phyloP scores from a whole-genome alignment of 164 flowering plant species.

The Piper betle region DNA sequence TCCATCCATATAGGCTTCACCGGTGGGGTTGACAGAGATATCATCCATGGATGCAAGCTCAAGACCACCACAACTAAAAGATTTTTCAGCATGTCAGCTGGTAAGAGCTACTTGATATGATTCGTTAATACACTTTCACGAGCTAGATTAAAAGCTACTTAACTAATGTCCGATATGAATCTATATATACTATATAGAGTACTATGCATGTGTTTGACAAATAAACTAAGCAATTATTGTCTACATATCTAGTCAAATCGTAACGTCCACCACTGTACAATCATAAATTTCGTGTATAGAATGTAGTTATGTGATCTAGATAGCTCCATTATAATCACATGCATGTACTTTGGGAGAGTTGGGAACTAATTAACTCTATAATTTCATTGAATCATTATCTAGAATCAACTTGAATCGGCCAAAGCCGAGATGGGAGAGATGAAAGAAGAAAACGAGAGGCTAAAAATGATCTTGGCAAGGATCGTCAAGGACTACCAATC shows the following conservation, averaged over 20 bases:
- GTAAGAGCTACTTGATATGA: neutral
- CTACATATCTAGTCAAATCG: too few relatives aligned
- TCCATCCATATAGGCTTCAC: neutral
- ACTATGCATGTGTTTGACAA: too few relatives aligned
- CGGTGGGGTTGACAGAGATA: slow-evolving; percentile 1
- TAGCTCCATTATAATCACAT: too few relatives aligned
- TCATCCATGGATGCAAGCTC: slow-evolving; percentile 1
- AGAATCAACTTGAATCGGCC: slow-evolving; percentile 43
- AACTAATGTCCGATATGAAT: too few relatives aligned
- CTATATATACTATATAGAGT: too few relatives aligned
- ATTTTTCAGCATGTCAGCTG: neutral
- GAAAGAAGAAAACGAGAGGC: slow-evolving; percentile 58
- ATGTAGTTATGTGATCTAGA: too few relatives aligned
- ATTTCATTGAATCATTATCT: neutral
- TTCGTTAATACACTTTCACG: neutral
- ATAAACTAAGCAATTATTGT: too few relatives aligned
- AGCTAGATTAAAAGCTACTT: too few relatives aligned
- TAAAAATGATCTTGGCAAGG: slow-evolving; percentile 34
- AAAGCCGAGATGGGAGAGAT: slow-evolving; percentile 62
- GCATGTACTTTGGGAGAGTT: too few relatives aligned
- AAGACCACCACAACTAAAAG: slow-evolving; percentile 5
- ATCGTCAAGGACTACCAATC: slow-evolving; percentile 49
- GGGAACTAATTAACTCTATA: neutral
- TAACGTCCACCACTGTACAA: too few relatives aligned
- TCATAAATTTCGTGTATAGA: too few relatives aligned